Evolutionary conservation across 768 basidiomycete species (phyloP).

Genomic region (Amylocystis lapponica): DNA sequence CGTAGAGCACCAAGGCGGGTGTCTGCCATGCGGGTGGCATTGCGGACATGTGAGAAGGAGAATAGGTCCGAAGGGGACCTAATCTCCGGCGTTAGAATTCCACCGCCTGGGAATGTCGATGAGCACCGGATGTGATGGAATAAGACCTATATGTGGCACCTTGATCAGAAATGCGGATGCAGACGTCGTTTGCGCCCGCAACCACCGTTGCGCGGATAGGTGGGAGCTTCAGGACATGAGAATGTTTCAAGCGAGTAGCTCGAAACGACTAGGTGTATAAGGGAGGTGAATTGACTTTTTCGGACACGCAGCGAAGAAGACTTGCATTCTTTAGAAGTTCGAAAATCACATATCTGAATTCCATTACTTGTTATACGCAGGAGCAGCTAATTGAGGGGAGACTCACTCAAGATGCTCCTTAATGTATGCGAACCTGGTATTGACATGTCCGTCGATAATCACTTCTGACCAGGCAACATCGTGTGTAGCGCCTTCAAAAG

Average conservation of each 20-base stretch:
- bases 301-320: neutral
- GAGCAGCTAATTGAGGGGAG: too few species aligned
- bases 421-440: conserved; percentile 76
- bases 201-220: conserved; percentile 71
- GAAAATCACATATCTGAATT: conserved; percentile 77
- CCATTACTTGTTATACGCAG: too few species aligned
- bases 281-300: neutral
- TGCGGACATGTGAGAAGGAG: conserved; percentile 84
- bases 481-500: conserved; percentile 17
- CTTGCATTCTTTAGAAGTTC: conserved; percentile 86
- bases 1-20: conserved; percentile 66
- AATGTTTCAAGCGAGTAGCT: conserved; percentile 54
- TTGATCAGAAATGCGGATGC: conserved; percentile 87
- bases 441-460: conserved; percentile 64
- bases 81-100: conserved; percentile 50
- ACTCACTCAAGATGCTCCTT: conserved; percentile 80
- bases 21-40: conserved; percentile 61
- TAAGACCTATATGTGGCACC: conserved; percentile 50
- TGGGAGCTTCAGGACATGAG: conserved; percentile 39
- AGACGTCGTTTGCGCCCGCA: conserved; percentile 65
- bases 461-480: conserved; percentile 54
- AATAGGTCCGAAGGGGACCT: conserved; percentile 71
- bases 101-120: conserved; percentile 62
- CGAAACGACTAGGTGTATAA: conserved; percentile 55
- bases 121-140: neutral